Base-by-base conservation (phyloP, 306 rosid genomes). In the Hippophae gyantsensis region DNA sequence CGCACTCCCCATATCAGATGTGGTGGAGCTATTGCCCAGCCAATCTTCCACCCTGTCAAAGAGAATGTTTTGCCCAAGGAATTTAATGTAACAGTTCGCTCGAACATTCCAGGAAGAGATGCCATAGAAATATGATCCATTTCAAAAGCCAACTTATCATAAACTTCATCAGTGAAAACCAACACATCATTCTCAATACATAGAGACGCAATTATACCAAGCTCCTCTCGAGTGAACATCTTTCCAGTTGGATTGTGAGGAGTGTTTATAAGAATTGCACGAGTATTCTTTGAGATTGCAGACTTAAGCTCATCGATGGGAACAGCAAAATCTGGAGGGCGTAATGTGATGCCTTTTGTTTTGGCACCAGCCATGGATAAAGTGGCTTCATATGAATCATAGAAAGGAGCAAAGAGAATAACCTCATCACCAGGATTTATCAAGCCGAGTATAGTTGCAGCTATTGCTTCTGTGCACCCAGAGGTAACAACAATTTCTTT, bases 381-480 rank as follows among this genome's bases (percentile, higher is more conserved):
- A 48, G 89, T 84, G 68, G 95, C 94, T 69, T 84, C 94, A 48
- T 87, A 90, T 71, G 90, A 82, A 74, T 90, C 95, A 77, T 78
- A 78, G 69, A 86, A 90, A 13, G 90, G 95, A 62, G 97, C 90
- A 83, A 90, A 90, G 8, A 84, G 58, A 59, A 90, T 83, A 65
- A 90, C 95, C 80, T 90, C 97, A 12, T 90, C 97, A 14, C 92
- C 94, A 3, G 94, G 95, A 78, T 90, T 84, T 81, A 90, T 82
- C 69, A 90, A 71, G 11, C 97, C 97, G 42, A 87, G 73, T 5
- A 87, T 66, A 26, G 95, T 79, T 50, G 97, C 95, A 25, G 97
- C 95, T 56, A 90, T 90, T 32, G 97, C 97, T 77, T 90, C 97
- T 3, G 95, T 84, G 76, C 97, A 90, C 32, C 95, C 95, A 54